These are phyloP conservation scores for Coniochaeta prunicola DNA, from an alignment of 2,329 filamentous ascomycete species.

Conservation along the genomic window DNA sequence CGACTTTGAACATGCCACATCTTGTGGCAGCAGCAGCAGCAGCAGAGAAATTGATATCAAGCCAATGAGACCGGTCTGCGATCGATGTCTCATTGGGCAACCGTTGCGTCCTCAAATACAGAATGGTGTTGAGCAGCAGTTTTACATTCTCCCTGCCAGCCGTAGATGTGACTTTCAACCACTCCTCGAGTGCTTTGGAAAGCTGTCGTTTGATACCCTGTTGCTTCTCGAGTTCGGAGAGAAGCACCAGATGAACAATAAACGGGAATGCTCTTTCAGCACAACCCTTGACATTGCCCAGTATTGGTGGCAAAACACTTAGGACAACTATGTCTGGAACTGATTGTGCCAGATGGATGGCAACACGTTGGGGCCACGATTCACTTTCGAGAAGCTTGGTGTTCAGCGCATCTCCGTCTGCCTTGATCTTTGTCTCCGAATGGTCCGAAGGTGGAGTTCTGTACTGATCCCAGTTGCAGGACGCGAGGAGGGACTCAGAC, in stretches of 20 bases:
- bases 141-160: conserved; percentile 55
- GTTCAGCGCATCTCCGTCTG: conserved; percentile 25
- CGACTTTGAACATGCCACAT: conserved; percentile 83
- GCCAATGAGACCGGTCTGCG: conserved; percentile 73
- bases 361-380: conserved; percentile 56
- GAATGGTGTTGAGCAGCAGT: conserved; percentile 67
- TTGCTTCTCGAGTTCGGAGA: conserved; percentile 57
- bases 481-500: conserved; percentile 40
- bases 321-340: conserved; percentile 61
- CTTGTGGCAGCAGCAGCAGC: conserved; percentile 64
- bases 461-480: conserved; percentile 52
- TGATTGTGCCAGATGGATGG: conserved; percentile 52
- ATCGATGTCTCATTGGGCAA: conserved; percentile 70
- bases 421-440: conserved; percentile 14
- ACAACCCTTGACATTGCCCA: conserved; percentile 60
- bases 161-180: conserved; percentile 46
- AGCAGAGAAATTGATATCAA: conserved; percentile 70
- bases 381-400: conserved; percentile 33
- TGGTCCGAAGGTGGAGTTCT: conserved; percentile 48
- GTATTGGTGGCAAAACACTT: conserved; percentile 57
- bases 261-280: conserved; percentile 73
- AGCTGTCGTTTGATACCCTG: conserved; percentile 52
- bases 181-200: conserved; percentile 57
- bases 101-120: conserved; percentile 82
- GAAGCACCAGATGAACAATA: conserved; percentile 74